phyloP scores from a whole-genome alignment of 140 eudicot genomes.

The Erigeron philadelphicus region DNA sequence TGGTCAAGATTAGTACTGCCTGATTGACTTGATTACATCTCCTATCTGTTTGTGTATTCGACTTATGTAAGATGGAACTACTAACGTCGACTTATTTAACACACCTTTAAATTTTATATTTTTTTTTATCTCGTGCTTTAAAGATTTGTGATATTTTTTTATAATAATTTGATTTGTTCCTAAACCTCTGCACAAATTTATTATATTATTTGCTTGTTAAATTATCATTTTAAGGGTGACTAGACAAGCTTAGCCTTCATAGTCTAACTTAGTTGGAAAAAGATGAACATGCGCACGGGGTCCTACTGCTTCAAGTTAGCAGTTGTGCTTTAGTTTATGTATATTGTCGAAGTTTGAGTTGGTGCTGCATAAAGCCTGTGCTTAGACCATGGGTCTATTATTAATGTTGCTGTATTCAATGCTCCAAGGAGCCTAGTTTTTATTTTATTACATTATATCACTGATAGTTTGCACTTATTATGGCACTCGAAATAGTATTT shows the following conservation, averaged over 20 bases:
- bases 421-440: not conserved
- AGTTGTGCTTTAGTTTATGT: constrained; percentile 1
- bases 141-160: too few relatives aligned
- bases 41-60: too few relatives aligned
- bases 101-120: too few relatives aligned
- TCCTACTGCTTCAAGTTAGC: constrained; percentile 1
- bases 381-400: constrained; percentile 1
- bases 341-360: constrained; percentile 15
- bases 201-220: too few relatives aligned
- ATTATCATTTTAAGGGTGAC: too few relatives aligned
- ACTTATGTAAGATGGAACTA: too few relatives aligned
- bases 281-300: not conserved
- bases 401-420: constrained; percentile 4
- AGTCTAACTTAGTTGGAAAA: not conserved
- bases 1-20: too few relatives aligned
- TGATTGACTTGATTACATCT: too few relatives aligned
- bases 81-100: too few relatives aligned
- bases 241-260: not conserved
- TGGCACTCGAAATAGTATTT: not conserved
- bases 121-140: too few relatives aligned
- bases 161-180: too few relatives aligned
- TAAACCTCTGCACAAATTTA: too few relatives aligned
- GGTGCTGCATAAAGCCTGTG: not conserved
- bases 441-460: constrained; percentile 10
- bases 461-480: not conserved